A percentile compares a stretch with the other conserved stretches of the same genome.
Conservation (phyloP, 2,329 filamentous ascomycete species). For the Aaosphaeria pasadenensis region DNA sequence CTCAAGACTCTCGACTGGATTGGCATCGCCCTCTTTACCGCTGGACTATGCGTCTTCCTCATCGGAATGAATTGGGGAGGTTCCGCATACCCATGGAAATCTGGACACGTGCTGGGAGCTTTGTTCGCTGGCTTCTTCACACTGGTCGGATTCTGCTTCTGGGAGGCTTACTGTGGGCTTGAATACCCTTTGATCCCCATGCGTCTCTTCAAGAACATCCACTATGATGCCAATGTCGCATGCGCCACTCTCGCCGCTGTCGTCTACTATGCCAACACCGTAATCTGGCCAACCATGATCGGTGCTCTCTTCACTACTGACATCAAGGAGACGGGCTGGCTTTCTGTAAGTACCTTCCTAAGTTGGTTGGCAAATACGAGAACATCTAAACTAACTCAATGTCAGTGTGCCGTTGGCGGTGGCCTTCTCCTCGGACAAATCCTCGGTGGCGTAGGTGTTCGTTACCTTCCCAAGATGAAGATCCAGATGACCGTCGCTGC, state of each 20-base stretch:
- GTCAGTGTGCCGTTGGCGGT: constrained; percentile 27
- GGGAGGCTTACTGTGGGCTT: constrained; percentile 24
- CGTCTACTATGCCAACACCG: constrained; percentile 32
- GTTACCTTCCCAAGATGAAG: constrained; percentile 27
- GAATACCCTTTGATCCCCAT: constrained; percentile 31
- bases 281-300: constrained; percentile 31
- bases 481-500: constrained; percentile 29
- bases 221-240: constrained; percentile 29
- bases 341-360: constrained; percentile 17
- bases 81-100: constrained; percentile 33
- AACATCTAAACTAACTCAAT: background rate
- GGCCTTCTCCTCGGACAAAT: constrained; percentile 30
- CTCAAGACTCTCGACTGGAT: constrained; percentile 44
- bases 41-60: constrained; percentile 45
- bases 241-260: constrained; percentile 31
- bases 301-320: constrained; percentile 25
- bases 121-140: constrained; percentile 30
- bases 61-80: constrained; percentile 47
- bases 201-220: constrained; percentile 20
- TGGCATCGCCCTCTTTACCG: constrained; percentile 47
- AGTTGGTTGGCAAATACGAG: background rate
- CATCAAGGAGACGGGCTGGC: constrained; percentile 26
- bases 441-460: constrained; percentile 26
- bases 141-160: constrained; percentile 29
- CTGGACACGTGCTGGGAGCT: constrained; percentile 32